phyloP scores from a whole-genome alignment of 495 filamentous ascomycete species.

The Hypoxylon trugodes region DNA sequence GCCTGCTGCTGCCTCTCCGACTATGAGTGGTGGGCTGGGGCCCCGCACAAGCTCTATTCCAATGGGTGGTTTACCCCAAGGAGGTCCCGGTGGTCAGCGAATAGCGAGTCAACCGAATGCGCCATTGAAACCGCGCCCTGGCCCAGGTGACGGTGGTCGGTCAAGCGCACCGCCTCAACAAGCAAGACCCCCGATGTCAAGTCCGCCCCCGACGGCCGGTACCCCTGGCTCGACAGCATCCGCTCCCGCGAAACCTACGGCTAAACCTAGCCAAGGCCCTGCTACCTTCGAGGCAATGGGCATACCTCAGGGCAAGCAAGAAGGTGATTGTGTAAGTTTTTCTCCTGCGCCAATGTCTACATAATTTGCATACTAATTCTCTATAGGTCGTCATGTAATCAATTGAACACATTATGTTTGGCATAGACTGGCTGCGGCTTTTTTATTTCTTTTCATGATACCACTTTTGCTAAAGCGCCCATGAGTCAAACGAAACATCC shows the following conservation, averaged over 20 bases:
- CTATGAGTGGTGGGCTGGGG: constrained; percentile 40
- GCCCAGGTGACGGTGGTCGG: constrained; percentile 34
- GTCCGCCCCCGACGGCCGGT: constrained; percentile 41
- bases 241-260: constrained; percentile 51
- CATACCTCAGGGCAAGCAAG: constrained; percentile 78
- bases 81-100: constrained; percentile 27
- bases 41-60: constrained; percentile 46
- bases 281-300: constrained; percentile 99
- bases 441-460: constrained; percentile 38
- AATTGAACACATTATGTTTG: not conserved
- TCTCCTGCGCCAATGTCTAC: not conserved
- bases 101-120: constrained; percentile 21
- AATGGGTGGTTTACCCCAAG: constrained; percentile 38
- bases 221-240: constrained; percentile 40
- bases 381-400: constrained; percentile 37
- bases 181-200: constrained; percentile 44
- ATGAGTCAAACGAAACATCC: constrained; percentile 15
- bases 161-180: constrained; percentile 48
- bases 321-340: constrained; percentile 87
- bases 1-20: constrained; percentile 23
- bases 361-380: constrained; percentile 7
- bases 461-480: constrained; percentile 29
- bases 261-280: constrained; percentile 75
- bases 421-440: constrained; percentile 28
- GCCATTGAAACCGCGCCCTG: constrained; percentile 37